Base-by-base conservation (phyloP, 805 yeast genomes). In the Pichia exigua region DNA sequence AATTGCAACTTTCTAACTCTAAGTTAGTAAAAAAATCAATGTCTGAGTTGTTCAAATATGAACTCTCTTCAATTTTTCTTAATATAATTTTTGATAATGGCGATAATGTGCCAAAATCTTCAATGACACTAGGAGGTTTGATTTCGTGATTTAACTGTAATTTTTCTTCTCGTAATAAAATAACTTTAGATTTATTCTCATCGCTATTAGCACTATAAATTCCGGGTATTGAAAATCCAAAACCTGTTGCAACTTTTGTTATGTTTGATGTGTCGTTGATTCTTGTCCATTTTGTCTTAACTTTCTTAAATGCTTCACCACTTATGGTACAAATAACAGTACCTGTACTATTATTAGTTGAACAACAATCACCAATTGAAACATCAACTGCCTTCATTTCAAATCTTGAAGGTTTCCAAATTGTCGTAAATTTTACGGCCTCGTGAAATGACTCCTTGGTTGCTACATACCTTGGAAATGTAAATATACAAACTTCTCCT, bases 281-380 rank as follows among this genome's bases (percentile, higher is more conserved):
- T 50, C 68, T 49, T 45, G 61, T 52, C 53, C 74, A 58, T 54
- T 66, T 55, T 9, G 51, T 27, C 18, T 55, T 55, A 1, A 52
- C 28, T 13, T 49, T 48, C 55, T 72, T 70, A 57, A 77, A 88
- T 0, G 79, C 87, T 22, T 83, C 76, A 0, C 97, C 97, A 46
- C 81, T 80, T 21, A 71, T 65, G 0, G 94, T 84, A 55, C 85
- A 78, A 1, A 91, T 63, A 1, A 90, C 70, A 2, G 87, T 64
- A 22, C 49, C 49, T 4, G 42, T 38, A 12, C 45, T 28, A 6
- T 35, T 46, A 15, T 38, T 39, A 40, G 27, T 45, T 0, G 87
- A 80, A 0, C 95, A 95, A 59, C 83, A 86, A 18, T 67, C 70
- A 2, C 85, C 77, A 44, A 83, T 73, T 59, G 83, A 92, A 32